Evolutionary conservation across 331 rosid species (phyloP).

Genomic region (Dryas integrifolia): DNA sequence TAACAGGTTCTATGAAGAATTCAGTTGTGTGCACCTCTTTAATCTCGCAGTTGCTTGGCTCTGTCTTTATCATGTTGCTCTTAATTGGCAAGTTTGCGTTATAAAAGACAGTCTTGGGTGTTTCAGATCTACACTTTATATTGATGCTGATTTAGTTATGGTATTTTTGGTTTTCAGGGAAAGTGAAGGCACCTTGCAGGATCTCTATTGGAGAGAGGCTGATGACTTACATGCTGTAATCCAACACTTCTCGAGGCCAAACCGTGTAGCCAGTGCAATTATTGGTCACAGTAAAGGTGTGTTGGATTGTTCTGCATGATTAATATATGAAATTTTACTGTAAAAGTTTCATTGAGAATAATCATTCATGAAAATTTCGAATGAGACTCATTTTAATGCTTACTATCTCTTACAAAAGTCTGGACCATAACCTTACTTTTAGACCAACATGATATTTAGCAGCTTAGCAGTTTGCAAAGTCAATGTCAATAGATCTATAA

Average conservation of each 20-base stretch:
- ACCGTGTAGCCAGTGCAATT: constrained; percentile 45
- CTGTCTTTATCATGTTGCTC: no score
- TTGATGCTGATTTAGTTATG: constrained; percentile 33
- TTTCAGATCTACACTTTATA: not conserved
- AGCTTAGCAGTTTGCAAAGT: not conserved
- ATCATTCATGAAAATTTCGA: not conserved
- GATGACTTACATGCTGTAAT: constrained; percentile 66
- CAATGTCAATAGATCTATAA: not conserved
- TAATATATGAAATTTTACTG: not conserved
- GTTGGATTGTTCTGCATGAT: constrained; percentile 14
- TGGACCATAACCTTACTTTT: not conserved
- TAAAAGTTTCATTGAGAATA: not conserved
- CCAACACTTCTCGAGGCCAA: constrained; percentile 50
- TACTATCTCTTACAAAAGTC: not conserved
- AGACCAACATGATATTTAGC: not conserved
- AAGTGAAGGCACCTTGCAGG: constrained; percentile 76
- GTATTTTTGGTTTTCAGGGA: constrained; percentile 48
- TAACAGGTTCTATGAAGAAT: not conserved
- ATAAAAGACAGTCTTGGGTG: no score
- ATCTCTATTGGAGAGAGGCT: constrained; percentile 53
- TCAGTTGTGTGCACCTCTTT: not conserved
- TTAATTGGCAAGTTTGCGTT: no score
- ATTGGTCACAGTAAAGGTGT: constrained; percentile 88
- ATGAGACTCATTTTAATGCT: not conserved
- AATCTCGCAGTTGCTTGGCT: no score